Conservation (phyloP, 1,284 basidiomycete genomes). For the Rhodotorula sp. region DNA sequence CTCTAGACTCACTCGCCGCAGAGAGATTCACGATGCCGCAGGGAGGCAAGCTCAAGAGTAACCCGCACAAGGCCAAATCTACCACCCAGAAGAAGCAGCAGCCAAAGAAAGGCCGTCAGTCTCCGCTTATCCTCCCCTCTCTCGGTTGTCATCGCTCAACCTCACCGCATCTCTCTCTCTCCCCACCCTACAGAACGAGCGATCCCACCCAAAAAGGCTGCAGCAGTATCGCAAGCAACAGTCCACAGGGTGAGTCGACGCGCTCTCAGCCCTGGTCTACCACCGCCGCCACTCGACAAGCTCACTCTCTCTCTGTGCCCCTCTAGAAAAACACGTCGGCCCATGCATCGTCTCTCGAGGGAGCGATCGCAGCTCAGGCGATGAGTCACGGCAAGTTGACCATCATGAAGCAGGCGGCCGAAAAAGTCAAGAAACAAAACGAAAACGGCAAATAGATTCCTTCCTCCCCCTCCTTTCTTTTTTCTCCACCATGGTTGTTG, state of each 20-base stretch:
- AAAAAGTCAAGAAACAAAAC: constrained; percentile 20
- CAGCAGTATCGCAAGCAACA: constrained; percentile 9
- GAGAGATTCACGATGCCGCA: constrained; percentile 22
- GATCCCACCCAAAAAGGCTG: constrained; percentile 32
- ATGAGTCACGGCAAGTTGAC: constrained; percentile 37
- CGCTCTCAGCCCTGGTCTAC: not conserved
- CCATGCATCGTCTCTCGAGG: constrained; percentile 27
- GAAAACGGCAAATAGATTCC: constrained; percentile 3
- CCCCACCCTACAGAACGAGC: constrained; percentile 11
- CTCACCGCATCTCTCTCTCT: not conserved
- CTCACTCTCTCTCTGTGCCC: not conserved
- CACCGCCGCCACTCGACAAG: not conserved
- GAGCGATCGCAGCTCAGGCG: constrained; percentile 32
- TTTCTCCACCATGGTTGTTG: not conserved
- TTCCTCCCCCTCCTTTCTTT: not conserved
- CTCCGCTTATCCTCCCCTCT: not conserved
- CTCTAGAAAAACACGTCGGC: constrained; percentile 32
- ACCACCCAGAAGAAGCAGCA: constrained; percentile 30
- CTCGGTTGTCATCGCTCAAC: not conserved
- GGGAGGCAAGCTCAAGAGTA: constrained; percentile 29
- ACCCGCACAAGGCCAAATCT: constrained; percentile 18
- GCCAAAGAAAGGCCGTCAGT: constrained; percentile 30
- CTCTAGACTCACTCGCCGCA: not conserved
- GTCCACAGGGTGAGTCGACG: constrained; percentile 15
- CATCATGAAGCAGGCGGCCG: constrained; percentile 30